A percentile compares a stretch with the other conserved stretches of the same genome.
Evolutionary conservation across 2,329 filamentous ascomycete genomes (phyloP).

Genomic region (Aurifilum marmelostoma): DNA sequence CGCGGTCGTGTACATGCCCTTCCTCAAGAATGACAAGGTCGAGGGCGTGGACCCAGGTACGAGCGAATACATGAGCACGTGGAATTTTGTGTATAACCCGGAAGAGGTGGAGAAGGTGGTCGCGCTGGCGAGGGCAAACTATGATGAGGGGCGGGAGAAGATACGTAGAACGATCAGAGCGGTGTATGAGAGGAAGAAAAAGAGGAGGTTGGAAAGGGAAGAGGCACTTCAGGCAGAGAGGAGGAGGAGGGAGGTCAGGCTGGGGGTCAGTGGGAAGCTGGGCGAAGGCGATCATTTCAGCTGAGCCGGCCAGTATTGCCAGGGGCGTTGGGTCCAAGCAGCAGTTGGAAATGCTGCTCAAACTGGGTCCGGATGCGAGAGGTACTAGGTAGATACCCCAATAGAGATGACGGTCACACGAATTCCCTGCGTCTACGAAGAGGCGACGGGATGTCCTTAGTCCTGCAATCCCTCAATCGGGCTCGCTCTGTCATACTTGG

Average conservation of each 20-base stretch:
- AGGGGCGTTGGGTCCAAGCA: not conserved
- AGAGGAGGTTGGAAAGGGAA: constrained; percentile 60
- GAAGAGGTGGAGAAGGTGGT: constrained; percentile 88
- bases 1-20: constrained; percentile 86
- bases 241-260: constrained; percentile 51
- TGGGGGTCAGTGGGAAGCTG: constrained; percentile 58
- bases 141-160: constrained; percentile 76
- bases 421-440: not conserved
- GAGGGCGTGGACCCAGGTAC: constrained; percentile 80
- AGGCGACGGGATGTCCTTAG: not conserved
- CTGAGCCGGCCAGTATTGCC: constrained; percentile 35
- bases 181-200: constrained; percentile 91
- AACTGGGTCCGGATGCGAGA: not conserved
- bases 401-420: not conserved
- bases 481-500: not conserved
- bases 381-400: constrained; percentile 19
- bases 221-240: constrained; percentile 42
- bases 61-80: constrained; percentile 88
- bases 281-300: constrained; percentile 70
- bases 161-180: constrained; percentile 79
- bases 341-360: not conserved
- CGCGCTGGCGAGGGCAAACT: constrained; percentile 82
- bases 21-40: constrained; percentile 80
- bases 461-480: not conserved
- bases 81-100: constrained; percentile 96